Conservation (phyloP, 306 rosid species). For the Amphicarpaea edgeworthii region DNA sequence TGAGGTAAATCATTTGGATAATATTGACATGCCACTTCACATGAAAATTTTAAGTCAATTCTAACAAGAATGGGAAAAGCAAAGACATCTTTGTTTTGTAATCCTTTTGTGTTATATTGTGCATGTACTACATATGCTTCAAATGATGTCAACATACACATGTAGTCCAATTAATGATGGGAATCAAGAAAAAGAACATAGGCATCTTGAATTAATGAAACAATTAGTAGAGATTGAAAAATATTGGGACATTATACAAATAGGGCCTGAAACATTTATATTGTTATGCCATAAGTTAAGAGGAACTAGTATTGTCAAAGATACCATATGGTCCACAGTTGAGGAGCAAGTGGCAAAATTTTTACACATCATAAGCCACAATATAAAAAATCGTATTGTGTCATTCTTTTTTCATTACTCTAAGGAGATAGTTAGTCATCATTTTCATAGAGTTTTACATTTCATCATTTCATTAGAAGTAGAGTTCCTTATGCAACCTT, state of each 20-base stretch:
- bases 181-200: background rate
- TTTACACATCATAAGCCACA: no score
- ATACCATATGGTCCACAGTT: background rate
- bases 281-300: no score
- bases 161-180: background rate
- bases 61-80: no score
- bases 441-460: background rate
- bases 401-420: no score
- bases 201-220: background rate
- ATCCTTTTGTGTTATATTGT: background rate
- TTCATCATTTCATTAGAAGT: background rate
- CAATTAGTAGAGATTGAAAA: slow-evolving; percentile 3
- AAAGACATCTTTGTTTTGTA: no score
- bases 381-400: no score
- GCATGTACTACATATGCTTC: background rate
- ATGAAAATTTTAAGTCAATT: no score
- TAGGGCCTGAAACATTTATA: background rate
- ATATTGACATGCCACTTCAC: no score
- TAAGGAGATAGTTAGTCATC: no score
- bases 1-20: no score
- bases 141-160: background rate
- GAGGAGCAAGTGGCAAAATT: background rate
- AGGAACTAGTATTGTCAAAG: no score
- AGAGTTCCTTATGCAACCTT: background rate
- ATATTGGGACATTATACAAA: background rate